Conservation (phyloP, 208 protist species). For the Lotmaria passim region DNA sequence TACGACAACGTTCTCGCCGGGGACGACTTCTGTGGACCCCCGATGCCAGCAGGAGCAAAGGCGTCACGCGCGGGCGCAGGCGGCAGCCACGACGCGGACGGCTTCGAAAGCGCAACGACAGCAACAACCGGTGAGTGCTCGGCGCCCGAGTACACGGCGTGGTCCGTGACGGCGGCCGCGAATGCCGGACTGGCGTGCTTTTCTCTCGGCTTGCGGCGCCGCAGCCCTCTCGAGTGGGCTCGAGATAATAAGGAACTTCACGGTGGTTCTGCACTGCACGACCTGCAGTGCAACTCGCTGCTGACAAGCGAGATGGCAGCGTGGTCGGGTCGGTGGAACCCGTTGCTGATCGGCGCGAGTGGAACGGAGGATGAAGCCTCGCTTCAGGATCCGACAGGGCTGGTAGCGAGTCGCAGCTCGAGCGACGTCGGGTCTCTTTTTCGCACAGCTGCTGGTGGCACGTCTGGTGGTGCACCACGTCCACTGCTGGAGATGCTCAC, state of each 20-base stretch:
- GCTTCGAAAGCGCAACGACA: no score
- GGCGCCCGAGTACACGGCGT: conserved; percentile 41
- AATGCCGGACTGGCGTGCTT: conserved; percentile 54
- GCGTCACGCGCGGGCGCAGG: no score
- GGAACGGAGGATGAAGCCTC: neutral
- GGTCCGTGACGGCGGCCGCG: conserved; percentile 52
- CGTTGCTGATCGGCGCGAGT: neutral
- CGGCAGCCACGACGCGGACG: no score
- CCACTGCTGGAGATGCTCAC: conserved; percentile 32
- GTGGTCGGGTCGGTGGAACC: neutral
- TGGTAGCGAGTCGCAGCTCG: neutral
- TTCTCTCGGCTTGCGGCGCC: conserved; percentile 50
- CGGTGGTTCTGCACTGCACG: neutral
- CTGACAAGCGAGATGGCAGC: neutral
- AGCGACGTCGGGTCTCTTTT: neutral
- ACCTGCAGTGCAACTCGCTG: neutral
- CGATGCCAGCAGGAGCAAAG: conserved; percentile 13
- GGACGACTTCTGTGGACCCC: conserved; percentile 16
- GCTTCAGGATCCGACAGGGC: neutral
- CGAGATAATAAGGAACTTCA: neutral
- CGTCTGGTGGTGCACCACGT: neutral
- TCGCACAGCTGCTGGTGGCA: neutral
- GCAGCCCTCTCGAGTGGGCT: conserved; percentile 20
- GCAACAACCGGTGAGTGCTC: neutral
- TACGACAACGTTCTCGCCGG: conserved; percentile 30